These are phyloP conservation scores for Tausonia pullulans DNA, from an alignment of 1,284 basidiomycete species.

Conservation along the genomic window DNA sequence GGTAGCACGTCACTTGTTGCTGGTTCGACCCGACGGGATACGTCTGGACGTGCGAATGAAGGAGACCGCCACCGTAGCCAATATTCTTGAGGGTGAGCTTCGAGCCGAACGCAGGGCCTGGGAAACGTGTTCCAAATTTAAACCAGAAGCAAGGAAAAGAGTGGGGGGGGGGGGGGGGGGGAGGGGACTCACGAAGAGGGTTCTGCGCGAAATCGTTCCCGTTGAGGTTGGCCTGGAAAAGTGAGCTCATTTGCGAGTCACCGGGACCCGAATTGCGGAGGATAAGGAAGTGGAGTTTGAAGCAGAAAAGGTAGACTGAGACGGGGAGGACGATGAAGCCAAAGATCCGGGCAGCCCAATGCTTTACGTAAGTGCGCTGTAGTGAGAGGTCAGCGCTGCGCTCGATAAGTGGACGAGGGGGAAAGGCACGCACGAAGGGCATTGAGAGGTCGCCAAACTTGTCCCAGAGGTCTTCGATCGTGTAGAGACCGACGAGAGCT, in stretches of 20 bases:
- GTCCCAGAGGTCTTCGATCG: conserved; percentile 94
- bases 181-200: conserved; percentile 52
- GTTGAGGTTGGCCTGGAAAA: conserved; percentile 93
- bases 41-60: conserved; percentile 93
- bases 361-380: conserved; percentile 65
- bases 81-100: conserved; percentile 92
- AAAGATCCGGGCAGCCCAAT: conserved; percentile 78
- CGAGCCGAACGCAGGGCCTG: conserved; percentile 83
- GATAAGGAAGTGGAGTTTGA: conserved; percentile 93
- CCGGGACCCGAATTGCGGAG: conserved; percentile 90
- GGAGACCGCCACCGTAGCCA: conserved; percentile 90
- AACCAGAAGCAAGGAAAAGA: conserved; percentile 7
- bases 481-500: conserved; percentile 87
- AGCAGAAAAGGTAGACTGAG: conserved; percentile 81
- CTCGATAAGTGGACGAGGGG: neutral
- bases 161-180: neutral
- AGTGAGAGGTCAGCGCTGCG: neutral
- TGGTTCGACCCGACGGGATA: conserved; percentile 87
- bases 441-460: conserved; percentile 94
- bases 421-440: conserved; percentile 52
- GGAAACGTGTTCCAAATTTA: conserved; percentile 2
- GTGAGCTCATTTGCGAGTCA: conserved; percentile 94
- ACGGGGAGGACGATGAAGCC: conserved; percentile 85
- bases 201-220: conserved; percentile 88
- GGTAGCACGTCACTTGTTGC: conserved; percentile 97